Evolutionary conservation across 2,329 filamentous ascomycete species (phyloP), one percentile per base, ranked within the genome.

Genomic region (Claviceps pusilla): DNA sequence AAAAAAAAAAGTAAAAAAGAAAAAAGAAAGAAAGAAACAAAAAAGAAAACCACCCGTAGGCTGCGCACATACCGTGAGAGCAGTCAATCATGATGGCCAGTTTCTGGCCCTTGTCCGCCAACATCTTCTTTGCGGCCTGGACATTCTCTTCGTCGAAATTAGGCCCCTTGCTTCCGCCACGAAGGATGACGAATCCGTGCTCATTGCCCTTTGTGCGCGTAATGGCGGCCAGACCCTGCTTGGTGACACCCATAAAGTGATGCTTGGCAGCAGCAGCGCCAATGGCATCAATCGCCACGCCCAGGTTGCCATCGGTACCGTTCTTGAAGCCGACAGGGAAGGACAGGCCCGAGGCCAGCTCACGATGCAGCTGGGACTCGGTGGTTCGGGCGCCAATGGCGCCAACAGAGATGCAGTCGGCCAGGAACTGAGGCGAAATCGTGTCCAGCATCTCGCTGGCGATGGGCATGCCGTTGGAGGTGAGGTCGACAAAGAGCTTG

Each of bases 271-370:
- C 83, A 1, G 86, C 87, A 35, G 87, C 84, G 56, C 91, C 93
- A 67, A 97, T 96, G 39, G 93, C 93, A 68, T 98, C 93, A 63
- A 97, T 94, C 24, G 91, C 90, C 24, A 97, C 90, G 33, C 82
- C 83, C 55, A 98, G 75, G 62, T 86, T 89, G 46, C 93, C 93
- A 65, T 98, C 93, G 29, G 93, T 98, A 58, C 93, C 93, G 72
- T 98, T 98, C 82, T 98, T 98, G 85, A 96, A 98, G 56, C 93
- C 93, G 61, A 98, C 90, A 28, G 93, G 93, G 84, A 96, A 97
- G 55, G 88, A 95, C 53, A 97, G 79, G 62, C 93, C 93, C 33
- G 87, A 94, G 5, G 93, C 93, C 58, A 98, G 81, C 75, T 98
- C 93, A 59, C 93, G 86, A 74, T 98, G 93, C 60, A 97, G 77